Conservation (phyloP, 2,329 filamentous ascomycete genomes). For the Aspergillus sp. region DNA sequence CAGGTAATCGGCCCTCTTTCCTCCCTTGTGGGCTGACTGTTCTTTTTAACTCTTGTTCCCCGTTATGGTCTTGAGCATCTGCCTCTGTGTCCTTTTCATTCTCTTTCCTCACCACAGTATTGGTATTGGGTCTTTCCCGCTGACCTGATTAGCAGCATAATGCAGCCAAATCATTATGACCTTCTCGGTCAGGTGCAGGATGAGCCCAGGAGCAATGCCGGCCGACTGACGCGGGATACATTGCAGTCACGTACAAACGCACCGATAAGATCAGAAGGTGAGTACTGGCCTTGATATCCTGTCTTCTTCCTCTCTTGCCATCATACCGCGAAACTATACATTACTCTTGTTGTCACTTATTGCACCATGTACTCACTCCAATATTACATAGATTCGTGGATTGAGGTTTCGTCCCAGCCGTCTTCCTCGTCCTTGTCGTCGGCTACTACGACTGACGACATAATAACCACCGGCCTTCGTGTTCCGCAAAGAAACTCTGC, state of each 20-base stretch:
- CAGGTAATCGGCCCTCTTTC: constrained; percentile 6
- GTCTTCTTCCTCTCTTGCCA: constrained; percentile 17
- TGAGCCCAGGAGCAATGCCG: constrained; percentile 33
- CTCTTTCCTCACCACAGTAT: neutral
- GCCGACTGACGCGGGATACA: constrained; percentile 41
- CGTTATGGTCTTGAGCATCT: neutral
- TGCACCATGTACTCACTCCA: constrained; percentile 49
- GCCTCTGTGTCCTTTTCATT: constrained; percentile 4
- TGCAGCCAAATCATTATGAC: constrained; percentile 48
- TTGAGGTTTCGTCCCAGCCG: constrained; percentile 89
- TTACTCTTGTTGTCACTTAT: neutral
- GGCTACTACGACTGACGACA: constrained; percentile 73
- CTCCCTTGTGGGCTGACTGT: constrained; percentile 14
- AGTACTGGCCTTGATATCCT: constrained; percentile 26
- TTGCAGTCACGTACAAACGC: constrained; percentile 39
- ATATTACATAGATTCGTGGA: constrained; percentile 81
- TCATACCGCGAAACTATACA: neutral
- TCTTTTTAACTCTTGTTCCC: constrained; percentile 12
- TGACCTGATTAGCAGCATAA: constrained; percentile 24
- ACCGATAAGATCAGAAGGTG: constrained; percentile 50
- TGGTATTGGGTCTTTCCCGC: constrained; percentile 1
- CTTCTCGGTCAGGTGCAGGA: constrained; percentile 41
- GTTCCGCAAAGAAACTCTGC: constrained; percentile 63
- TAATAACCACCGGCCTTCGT: constrained; percentile 84
- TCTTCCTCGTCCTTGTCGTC: constrained; percentile 92